Evolutionary conservation across 2,329 filamentous ascomycete species (phyloP), one percentile per base, ranked within the genome.

Genomic region (Sporothrix euskadiensis): DNA sequence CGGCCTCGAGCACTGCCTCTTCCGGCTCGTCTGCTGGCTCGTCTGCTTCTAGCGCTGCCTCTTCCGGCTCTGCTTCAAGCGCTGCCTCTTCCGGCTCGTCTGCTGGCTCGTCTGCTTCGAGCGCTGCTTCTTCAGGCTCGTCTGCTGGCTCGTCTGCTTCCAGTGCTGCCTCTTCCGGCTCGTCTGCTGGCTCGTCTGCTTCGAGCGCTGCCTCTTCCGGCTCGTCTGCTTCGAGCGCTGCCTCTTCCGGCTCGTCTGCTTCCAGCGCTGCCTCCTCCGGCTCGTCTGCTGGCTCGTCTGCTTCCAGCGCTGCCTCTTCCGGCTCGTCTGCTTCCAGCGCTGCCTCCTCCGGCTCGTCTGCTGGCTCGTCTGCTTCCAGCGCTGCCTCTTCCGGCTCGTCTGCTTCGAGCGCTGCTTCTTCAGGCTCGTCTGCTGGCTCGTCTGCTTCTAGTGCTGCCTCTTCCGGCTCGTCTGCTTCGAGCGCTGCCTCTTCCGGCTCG

Each of bases 91-190:
- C 44, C 35, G 35, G 35, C 35, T 35, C 35, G 35, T 35, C 35
- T 35, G 35, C 35, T 35, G 35, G 4, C 35, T 56, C 69, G 16
- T 72, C 73, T 47, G 35, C 14, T 4, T 54, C 65, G 9, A 52
- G 41, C 44, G 63, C 9, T 35, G 41, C 63, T 19, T 69, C 47
- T 1, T 35, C 44, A 10, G 63, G 8, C 41, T 68, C 61, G 19
- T 65, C 65, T 8, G 19, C 66, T 4, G 52, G 57, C 1, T 63
- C 71, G 22, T 72, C 73, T 59, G 52, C 47, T 16, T 71, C 61
- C 41, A 72, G 32, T 7, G 32, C 56, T 7, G n/a, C n/a, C n/a
- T 35, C 35, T 35, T 35, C 35, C 35, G 35, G 35, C 35, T 35
- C 35, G 35, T 35, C 35, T 35, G 35, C n/a, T n/a, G n/a, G n/a